Base-by-base conservation (phyloP, 345 rosid genomes). In the Combretum micranthum region DNA sequence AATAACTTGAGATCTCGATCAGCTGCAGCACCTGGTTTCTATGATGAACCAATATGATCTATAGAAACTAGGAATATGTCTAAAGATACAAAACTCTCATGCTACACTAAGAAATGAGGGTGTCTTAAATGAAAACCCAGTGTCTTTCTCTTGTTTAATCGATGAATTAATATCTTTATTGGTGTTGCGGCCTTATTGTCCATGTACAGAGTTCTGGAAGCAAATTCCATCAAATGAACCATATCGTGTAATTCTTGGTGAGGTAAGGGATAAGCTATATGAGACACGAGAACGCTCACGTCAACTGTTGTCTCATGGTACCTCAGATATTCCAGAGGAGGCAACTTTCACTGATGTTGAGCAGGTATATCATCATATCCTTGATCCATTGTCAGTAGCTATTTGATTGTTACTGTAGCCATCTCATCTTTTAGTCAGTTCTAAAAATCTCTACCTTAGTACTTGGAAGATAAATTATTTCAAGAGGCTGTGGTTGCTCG, bases 131-230 rank as follows among this genome's bases (percentile, higher is more conserved):
- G 9, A 32, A 32, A 7, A 32, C 9, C 9, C 17, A 20, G 7
- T 25, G 43, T 43, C 21, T 25, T 45, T 44, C 21, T 14, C 9
- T 58, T 47, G 23, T 20, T 47, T 23, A 15, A 13, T 39, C 11
- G 44, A 20, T 61, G 22, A 52, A 19, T 44, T 4, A 19, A 19
- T 3, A 43, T 49, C 50, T 4, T 19, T 51, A 5, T 32, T 32
- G 39, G 9, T 32, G 39, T 32, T 32, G 39, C 39, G 5, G 9
- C 39, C 6, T 32, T 32, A 32, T 22, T 56, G 20, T 60, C 55
- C 60, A 52, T 59, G 20, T 66, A 60, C 82, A 93, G 96, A 93
- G 60, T 93, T 93, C 53, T 89, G 99, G 89, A 80, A 83, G 45
- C 76, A 76, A 64, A 44, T 80, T 37, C 83, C 86, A 39, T 64